Base-by-base conservation (phyloP, 805 yeast genomes). In the Yarrowia bubula region DNA sequence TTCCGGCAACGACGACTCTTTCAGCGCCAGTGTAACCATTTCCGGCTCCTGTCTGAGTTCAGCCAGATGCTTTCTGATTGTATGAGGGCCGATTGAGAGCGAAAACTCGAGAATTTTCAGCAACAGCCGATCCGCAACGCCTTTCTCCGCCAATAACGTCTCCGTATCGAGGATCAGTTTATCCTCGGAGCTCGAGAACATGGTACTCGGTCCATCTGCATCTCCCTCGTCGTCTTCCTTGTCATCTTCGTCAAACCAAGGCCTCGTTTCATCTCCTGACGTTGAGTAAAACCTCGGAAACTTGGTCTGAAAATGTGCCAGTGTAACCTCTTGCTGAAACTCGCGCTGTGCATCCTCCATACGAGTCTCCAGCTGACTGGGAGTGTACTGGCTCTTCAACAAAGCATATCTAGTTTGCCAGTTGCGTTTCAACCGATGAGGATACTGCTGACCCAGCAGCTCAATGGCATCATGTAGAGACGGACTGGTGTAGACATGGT, bases 381-480 rank as follows among this genome's bases (percentile, higher is more conserved):
- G 35, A 13, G 63, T 22, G 13, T 17, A 42, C n/a, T 57, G 48
- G 18, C n/a, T 33, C 51, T 44, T 58, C n/a, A 58, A 4, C 4
- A 43, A 43, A 4, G 64, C 48, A 22, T 58, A 58, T 33, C 64
- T 9, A 11, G 33, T 22, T 11, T 51, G 13, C 64, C 64, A 58
- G 18, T 58, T 17, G 1, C 48, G 39, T 9, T 43, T 44, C 18
- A 43, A 22, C 6, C 64, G 43, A 14, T 58, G 64, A 6, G 64
- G 64, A n/a, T 18, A 58, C 51, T 42, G 28, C 6, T 37, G 50
- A 1, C 51, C 64, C 4, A 58, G 35, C 15, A 17, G n/a, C 9
- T 58, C 64, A 35, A 58, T 58, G 15, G 64, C 64, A 43, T 58
- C 64, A 8, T 58, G 64, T 13, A 58, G 32, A 32, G 64, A 58